Evolutionary conservation across 1,139 yeast species (phyloP).

Genomic region (Suhomyces choctaworum): DNA sequence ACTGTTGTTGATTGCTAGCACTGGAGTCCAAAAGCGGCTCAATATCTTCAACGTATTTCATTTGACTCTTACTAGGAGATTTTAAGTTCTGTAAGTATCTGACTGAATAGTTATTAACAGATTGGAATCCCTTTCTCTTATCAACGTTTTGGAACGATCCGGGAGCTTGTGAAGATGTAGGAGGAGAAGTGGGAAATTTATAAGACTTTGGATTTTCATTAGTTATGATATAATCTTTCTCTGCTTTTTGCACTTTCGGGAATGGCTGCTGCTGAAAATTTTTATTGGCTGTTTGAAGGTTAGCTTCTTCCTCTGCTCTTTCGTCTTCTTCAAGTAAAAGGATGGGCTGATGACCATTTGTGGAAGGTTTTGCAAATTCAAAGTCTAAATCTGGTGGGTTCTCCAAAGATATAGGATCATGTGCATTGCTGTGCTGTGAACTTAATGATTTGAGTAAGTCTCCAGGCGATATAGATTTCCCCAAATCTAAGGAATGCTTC

Average conservation of each 20-base stretch:
- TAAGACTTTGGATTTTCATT: slow-evolving; percentile 43
- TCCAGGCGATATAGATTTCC: slow-evolving; percentile 38
- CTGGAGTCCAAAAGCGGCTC: slow-evolving; percentile 34
- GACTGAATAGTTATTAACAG: slow-evolving; percentile 40
- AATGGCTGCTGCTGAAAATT: slow-evolving; percentile 10
- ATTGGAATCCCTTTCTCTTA: slow-evolving; percentile 14
- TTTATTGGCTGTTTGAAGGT: slow-evolving; percentile 9
- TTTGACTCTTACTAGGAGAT: slow-evolving; percentile 15
- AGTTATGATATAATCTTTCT: slow-evolving; percentile 42
- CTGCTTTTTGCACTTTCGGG: background rate
- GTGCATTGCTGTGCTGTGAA: slow-evolving; percentile 10
- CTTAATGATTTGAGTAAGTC: slow-evolving; percentile 30
- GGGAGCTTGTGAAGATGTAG: slow-evolving; percentile 15
- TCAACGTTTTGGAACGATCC: slow-evolving; percentile 1
- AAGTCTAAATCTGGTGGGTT: slow-evolving; percentile 20
- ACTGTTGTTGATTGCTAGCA: slow-evolving; percentile 1
- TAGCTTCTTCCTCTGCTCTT: slow-evolving; percentile 21
- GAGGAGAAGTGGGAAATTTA: slow-evolving; percentile 51
- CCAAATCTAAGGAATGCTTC: slow-evolving; percentile 23
- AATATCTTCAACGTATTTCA: slow-evolving; percentile 43
- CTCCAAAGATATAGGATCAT: slow-evolving; percentile 10
- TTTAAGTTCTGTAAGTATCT: slow-evolving; percentile 45
- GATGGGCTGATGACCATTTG: slow-evolving; percentile 22
- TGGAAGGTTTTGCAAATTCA: slow-evolving; percentile 14
- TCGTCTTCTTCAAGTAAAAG: slow-evolving; percentile 34